These are phyloP conservation scores for Aegilops umbellulata DNA, from an alignment of 176 grass and related monocot genomes.

Conservation along the genomic window DNA sequence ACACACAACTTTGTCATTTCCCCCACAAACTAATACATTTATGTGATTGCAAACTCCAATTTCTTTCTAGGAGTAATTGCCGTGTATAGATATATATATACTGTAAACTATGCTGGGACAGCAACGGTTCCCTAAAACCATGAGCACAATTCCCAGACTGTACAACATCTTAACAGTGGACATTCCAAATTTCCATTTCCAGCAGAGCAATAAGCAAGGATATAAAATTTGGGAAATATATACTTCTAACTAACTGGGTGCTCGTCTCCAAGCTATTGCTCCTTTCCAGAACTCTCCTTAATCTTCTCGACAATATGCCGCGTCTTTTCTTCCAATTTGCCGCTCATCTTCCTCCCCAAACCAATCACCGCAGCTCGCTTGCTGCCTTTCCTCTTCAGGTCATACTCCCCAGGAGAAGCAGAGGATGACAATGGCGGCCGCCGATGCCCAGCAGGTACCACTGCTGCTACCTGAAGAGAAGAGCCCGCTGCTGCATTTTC, in stretches of 20 bases:
- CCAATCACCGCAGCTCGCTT: slow-evolving; percentile 53
- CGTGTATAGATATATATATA: background rate
- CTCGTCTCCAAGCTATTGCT: background rate
- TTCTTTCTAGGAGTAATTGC: background rate
- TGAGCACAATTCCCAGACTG: background rate
- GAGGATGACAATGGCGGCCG: background rate
- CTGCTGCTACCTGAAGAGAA: background rate
- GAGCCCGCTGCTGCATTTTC: slow-evolving; percentile 3
- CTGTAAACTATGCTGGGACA: background rate
- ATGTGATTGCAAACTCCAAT: background rate
- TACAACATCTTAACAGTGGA: background rate
- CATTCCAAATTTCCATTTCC: background rate
- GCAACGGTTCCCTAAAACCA: no score
- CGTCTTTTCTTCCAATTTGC: slow-evolving; percentile 76
- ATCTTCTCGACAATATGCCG: slow-evolving; percentile 69
- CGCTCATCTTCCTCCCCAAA: slow-evolving; percentile 61
- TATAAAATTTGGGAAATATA: background rate
- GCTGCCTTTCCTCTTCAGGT: slow-evolving; percentile 36
- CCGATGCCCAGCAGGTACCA: slow-evolving; percentile 13
- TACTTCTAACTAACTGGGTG: background rate
- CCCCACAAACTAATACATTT: background rate
- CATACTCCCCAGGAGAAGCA: slow-evolving; percentile 27
- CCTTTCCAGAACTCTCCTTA: slow-evolving; percentile 48
- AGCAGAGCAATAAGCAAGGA: background rate
- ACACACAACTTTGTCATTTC: background rate